Evolutionary conservation across 306 rosid species (phyloP).

Genomic region (Castanea sativa): DNA sequence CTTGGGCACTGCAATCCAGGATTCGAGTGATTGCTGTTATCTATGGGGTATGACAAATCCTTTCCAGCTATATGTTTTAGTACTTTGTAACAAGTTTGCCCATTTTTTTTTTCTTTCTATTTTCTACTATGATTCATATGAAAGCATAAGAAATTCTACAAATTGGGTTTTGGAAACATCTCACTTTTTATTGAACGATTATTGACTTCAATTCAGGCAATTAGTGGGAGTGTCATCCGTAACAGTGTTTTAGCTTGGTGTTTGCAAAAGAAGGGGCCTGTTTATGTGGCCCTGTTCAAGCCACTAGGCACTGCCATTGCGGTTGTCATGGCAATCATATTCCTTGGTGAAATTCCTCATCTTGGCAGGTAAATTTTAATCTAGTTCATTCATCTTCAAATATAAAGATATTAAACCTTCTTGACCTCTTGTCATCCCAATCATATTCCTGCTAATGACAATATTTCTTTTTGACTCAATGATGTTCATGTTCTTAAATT

Average conservation of each 20-base stretch:
- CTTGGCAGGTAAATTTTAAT: conserved; percentile 30
- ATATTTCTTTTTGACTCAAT: too few relatives aligned
- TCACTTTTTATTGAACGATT: not conserved
- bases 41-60: conserved; percentile 20
- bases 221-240: conserved; percentile 29
- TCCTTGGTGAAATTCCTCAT: conserved; percentile 31
- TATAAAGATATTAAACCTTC: too few relatives aligned
- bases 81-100: not conserved
- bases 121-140: too few relatives aligned
- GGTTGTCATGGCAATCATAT: conserved; percentile 18
- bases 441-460: too few relatives aligned
- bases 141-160: not conserved
- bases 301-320: conserved; percentile 40
- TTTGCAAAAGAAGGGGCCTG: conserved; percentile 39
- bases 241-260: conserved; percentile 34
- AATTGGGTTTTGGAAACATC: too few relatives aligned
- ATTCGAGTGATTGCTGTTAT: conserved; percentile 28
- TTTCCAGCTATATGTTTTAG: too few relatives aligned
- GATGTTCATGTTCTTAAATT: too few relatives aligned
- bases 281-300: conserved; percentile 43
- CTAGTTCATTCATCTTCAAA: too few relatives aligned
- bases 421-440: too few relatives aligned
- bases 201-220: conserved; percentile 11
- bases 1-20: conserved; percentile 29
- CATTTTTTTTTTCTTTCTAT: not conserved